These are phyloP conservation scores for Keqinozyma sinolaborantium DNA, from an alignment of 1,139 yeast genomes.

Conservation along the genomic window DNA sequence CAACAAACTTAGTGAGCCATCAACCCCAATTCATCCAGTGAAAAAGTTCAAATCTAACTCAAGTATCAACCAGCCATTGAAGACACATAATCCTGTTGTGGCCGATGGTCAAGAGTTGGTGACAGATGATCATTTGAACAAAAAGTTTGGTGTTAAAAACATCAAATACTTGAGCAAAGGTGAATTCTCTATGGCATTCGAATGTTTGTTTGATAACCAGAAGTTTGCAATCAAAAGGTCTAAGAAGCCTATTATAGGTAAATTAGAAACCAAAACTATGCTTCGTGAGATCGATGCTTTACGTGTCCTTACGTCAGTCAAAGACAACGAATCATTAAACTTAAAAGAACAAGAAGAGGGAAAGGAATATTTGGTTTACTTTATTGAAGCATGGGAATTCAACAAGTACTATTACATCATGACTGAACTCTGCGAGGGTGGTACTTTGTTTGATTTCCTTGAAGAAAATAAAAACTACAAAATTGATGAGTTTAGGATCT, in stretches of 20 bases:
- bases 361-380: constrained; percentile 72
- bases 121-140: constrained; percentile 57
- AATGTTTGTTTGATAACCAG: constrained; percentile 60
- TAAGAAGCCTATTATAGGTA: constrained; percentile 48
- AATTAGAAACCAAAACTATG: constrained; percentile 34
- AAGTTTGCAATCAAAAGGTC: constrained; percentile 86
- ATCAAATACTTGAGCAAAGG: constrained; percentile 78
- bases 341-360: constrained; percentile 65
- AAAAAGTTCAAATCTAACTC: constrained; percentile 1
- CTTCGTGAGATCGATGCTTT: constrained; percentile 43
- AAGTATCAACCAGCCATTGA: not conserved
- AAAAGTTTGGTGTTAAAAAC: constrained; percentile 62
- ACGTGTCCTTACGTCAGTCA: constrained; percentile 38
- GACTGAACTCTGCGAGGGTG: constrained; percentile 96
- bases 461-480: constrained; percentile 70
- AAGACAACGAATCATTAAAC: constrained; percentile 32
- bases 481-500: constrained; percentile 94
- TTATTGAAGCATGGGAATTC: constrained; percentile 85
- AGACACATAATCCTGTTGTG: constrained; percentile 7
- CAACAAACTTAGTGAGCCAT: constrained; percentile 18
- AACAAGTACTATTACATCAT: constrained; percentile 76
- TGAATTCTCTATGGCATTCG: constrained; percentile 85
- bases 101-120: constrained; percentile 9
- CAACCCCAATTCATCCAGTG: constrained; percentile 22
- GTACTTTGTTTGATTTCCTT: constrained; percentile 77